Conservation (phyloP, 805 yeast genomes). For the Saccharomycopsis lassenensis region DNA sequence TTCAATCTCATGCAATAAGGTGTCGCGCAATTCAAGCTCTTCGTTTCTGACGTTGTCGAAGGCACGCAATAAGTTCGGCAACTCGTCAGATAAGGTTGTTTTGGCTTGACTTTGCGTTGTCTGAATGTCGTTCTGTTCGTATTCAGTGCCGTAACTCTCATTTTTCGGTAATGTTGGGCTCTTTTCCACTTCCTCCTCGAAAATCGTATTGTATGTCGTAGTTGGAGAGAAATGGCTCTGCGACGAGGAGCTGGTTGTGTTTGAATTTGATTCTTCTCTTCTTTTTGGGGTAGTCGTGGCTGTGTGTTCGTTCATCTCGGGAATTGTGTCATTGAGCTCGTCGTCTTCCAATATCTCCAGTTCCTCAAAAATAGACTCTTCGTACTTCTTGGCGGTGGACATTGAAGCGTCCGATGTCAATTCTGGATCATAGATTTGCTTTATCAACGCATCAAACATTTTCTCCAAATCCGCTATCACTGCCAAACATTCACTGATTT, state of each 20-base stretch:
- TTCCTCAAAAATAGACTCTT: too few relatives aligned
- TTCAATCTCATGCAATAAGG: conserved; percentile 4
- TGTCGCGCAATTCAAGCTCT: conserved; percentile 35
- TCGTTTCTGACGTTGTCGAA: conserved; percentile 51
- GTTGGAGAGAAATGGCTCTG: too few relatives aligned
- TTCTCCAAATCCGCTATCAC: conserved; percentile 50
- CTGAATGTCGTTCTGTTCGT: too few relatives aligned
- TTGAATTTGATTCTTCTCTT: background rate
- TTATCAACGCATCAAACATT: conserved; percentile 42
- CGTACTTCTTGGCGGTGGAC: too few relatives aligned
- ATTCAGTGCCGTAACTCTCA: background rate
- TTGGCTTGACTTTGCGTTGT: too few relatives aligned
- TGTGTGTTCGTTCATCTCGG: background rate
- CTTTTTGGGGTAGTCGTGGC: conserved; percentile 1
- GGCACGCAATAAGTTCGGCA: conserved; percentile 57
- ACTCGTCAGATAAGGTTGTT: conserved; percentile 49
- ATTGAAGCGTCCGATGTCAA: too few relatives aligned
- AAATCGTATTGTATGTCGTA: too few relatives aligned
- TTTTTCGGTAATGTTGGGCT: too few relatives aligned
- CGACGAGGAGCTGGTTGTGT: too few relatives aligned
- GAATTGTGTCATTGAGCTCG: background rate
- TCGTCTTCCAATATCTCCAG: too few relatives aligned
- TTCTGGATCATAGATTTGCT: conserved; percentile 15
- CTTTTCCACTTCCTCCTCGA: too few relatives aligned
- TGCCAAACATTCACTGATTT: conserved; percentile 46